Evolutionary conservation across 2,329 filamentous ascomycete genomes (phyloP), one percentile per base, ranked within the genome.

Genomic region (Trichoderma pleuroti): DNA sequence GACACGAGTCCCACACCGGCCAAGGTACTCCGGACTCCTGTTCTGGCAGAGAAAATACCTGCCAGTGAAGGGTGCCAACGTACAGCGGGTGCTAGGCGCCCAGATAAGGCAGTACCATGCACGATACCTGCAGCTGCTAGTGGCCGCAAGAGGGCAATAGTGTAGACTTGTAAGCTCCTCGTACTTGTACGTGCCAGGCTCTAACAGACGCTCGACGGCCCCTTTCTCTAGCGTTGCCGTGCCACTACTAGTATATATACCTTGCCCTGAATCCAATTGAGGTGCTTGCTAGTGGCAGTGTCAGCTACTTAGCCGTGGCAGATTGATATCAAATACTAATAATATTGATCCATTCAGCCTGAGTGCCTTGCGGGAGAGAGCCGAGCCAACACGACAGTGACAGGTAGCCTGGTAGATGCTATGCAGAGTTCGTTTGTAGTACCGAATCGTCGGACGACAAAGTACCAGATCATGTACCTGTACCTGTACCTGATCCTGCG

Each of bases 21-120:
- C 7, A 24, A 24, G 46, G 46, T 52, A 52, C 46, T 52, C 21
- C 11, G 11, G 24, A 6, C 46, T 52, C 46, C 46, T 24, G 46
- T 52, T 52, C 46, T 24, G 21, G 46, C 11, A 52, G 46, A 5
- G 24, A 24, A 52, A 3, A 52, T 12, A 24, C 46, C 46, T 30
- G 26, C 26, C 52, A 49, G 28, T 21, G 42, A 21, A 21, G 14
- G 28, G 61, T 52, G 24, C 61, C 34, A 34, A 32, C 11, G 26
- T 34, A 16, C 8, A 16, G 5, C 24, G 39, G 42, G 42, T 49
- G 42, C 42, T 28, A 30, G 64, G 34, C 34, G 49, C 28, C 28
- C 16, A 32, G 34, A 57, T 67, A 39, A 66, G 52, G 52, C 49
- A 42, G 64, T 57, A 21, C 64, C 64, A 66, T 66, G 63, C 32